These are phyloP conservation scores for Mycosphaerella arachidis DNA, from an alignment of 2,329 filamentous ascomycete genomes.

Conservation along the genomic window DNA sequence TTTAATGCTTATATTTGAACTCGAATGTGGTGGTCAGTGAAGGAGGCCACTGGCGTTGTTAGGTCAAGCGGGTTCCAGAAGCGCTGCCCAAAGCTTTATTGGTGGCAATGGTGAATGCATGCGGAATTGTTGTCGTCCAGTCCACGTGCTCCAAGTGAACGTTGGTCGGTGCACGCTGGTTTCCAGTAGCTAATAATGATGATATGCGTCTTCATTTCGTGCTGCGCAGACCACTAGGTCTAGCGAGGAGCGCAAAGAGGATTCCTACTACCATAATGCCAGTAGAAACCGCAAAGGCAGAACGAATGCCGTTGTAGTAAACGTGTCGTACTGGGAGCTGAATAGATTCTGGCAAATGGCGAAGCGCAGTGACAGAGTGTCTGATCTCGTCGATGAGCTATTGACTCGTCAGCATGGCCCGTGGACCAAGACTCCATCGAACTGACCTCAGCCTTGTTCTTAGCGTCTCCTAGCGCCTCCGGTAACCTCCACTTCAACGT, in stretches of 20 bases:
- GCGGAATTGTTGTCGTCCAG: no score
- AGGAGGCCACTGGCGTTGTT: no score
- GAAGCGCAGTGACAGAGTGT: conserved; percentile 56
- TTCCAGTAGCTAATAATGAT: not conserved
- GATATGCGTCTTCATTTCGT: conserved; percentile 1
- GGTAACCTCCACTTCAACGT: conserved; percentile 54
- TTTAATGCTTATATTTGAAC: no score
- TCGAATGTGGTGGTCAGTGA: no score
- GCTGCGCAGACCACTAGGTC: conserved; percentile 10
- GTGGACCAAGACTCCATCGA: not conserved
- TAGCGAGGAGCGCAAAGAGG: conserved; percentile 45
- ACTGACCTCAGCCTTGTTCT: conserved; percentile 56
- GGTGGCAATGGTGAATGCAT: no score
- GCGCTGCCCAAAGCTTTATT: no score
- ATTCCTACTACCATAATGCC: conserved; percentile 49
- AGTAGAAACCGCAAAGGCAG: conserved; percentile 55
- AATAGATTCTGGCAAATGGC: conserved; percentile 52
- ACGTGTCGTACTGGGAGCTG: conserved; percentile 55
- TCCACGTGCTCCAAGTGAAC: not conserved
- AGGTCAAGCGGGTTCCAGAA: no score
- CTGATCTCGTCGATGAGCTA: conserved; percentile 60
- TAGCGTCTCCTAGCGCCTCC: conserved; percentile 50
- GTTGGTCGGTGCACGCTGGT: not conserved
- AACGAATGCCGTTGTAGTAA: conserved; percentile 56
- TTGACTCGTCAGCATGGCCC: not conserved